Conservation (phyloP, 1,284 basidiomycete species). For the Microbotryum violaceum region DNA sequence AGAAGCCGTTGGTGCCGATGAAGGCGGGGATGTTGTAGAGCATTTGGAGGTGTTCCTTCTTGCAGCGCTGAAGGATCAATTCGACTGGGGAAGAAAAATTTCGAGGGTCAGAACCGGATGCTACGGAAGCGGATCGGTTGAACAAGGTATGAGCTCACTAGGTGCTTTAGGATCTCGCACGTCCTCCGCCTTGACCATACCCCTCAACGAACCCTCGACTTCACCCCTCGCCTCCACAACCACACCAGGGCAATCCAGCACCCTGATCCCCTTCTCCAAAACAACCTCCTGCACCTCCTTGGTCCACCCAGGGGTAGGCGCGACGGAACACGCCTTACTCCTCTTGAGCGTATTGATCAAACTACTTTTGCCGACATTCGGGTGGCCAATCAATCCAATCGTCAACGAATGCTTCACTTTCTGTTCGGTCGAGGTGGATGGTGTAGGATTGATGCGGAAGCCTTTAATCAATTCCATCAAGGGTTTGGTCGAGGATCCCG, state of each 20-base stretch:
- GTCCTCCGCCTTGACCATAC: conserved; percentile 86
- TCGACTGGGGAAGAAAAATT: conserved; percentile 53
- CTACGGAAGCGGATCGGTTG: conserved; percentile 2
- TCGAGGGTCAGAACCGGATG: conserved; percentile 1
- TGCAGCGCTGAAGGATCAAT: conserved; percentile 68
- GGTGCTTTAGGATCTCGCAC: conserved; percentile 83
- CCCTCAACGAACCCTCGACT: conserved; percentile 73
- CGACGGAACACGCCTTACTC: conserved; percentile 84
- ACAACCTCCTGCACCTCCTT: conserved; percentile 89
- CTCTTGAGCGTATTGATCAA: conserved; percentile 92
- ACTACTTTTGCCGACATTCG: conserved; percentile 94
- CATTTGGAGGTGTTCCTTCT: conserved; percentile 59
- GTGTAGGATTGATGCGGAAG: conserved; percentile 48
- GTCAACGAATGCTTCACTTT: conserved; percentile 50
- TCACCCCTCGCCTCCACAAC: conserved; percentile 60
- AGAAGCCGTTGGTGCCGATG: conserved; percentile 66
- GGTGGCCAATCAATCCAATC: conserved; percentile 91
- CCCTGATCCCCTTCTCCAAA: conserved; percentile 82
- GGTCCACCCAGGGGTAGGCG: conserved; percentile 89
- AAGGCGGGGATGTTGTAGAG: conserved; percentile 79
- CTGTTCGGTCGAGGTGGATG: conserved; percentile 2
- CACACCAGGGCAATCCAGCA: conserved; percentile 94
- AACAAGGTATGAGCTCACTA: conserved; percentile 48
- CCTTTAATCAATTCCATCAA: conserved; percentile 85
- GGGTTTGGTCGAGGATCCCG: conserved; percentile 55